phyloP scores from a whole-genome alignment of 2,329 filamentous ascomycete genomes.

The Camillea tinctor region DNA sequence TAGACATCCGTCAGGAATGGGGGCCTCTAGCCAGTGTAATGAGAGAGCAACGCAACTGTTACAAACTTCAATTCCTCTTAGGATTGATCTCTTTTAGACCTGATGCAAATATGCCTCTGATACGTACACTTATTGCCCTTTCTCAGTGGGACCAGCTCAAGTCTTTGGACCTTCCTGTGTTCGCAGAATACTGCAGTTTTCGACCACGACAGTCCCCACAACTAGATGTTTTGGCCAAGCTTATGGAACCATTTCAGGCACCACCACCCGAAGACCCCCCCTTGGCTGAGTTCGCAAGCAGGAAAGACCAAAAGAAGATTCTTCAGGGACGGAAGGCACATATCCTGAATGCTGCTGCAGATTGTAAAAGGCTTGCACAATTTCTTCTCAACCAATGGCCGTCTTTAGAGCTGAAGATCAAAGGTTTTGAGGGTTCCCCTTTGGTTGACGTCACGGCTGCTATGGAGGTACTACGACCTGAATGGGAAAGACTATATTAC shows the following conservation, averaged over 20 bases:
- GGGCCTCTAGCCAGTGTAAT: slow-evolving; percentile 24
- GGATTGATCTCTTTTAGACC: slow-evolving; percentile 25
- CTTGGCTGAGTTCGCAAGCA: slow-evolving; percentile 24
- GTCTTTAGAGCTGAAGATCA: slow-evolving; percentile 32
- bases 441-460: slow-evolving; percentile 40
- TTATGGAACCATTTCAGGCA: slow-evolving; percentile 32
- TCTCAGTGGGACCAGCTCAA: slow-evolving; percentile 40
- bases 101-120: slow-evolving; percentile 22
- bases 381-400: slow-evolving; percentile 48
- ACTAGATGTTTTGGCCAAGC: slow-evolving; percentile 29
- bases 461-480: slow-evolving; percentile 37
- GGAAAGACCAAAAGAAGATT: slow-evolving; percentile 33
- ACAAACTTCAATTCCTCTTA: slow-evolving; percentile 26
- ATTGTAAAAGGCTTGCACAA: slow-evolving; percentile 38
- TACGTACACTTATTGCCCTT: slow-evolving; percentile 42
- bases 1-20: slow-evolving; percentile 25
- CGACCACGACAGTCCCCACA: slow-evolving; percentile 32
- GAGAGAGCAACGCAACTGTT: slow-evolving; percentile 7
- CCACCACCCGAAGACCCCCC: slow-evolving; percentile 25
- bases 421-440: slow-evolving; percentile 26
- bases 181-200: slow-evolving; percentile 37
- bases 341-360: slow-evolving; percentile 29
- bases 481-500: slow-evolving; percentile 48
- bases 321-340: slow-evolving; percentile 30
- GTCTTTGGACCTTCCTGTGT: slow-evolving; percentile 34